A percentile compares a stretch with the other conserved stretches of the same genome.
Conservation (phyloP, 2,329 filamentous ascomycete species). For the Ophiosphaerella korrae region DNA sequence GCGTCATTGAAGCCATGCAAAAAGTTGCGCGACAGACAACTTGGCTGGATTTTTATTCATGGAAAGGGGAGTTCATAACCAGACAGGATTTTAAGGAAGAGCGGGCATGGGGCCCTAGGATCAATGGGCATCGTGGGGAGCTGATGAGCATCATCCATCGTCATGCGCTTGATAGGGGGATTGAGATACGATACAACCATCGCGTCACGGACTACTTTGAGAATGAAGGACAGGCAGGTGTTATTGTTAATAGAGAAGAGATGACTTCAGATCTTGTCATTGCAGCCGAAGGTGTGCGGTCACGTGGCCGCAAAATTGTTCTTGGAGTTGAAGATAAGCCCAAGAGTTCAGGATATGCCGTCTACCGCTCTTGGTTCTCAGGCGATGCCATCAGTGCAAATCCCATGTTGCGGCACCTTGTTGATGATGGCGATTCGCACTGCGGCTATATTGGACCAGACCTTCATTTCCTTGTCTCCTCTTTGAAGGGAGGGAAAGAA, state of each 20-base stretch:
- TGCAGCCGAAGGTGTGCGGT: slow-evolving; percentile 60
- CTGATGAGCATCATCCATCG: slow-evolving; percentile 63
- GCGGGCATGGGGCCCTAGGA: slow-evolving; percentile 54
- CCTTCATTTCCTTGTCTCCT: slow-evolving; percentile 44
- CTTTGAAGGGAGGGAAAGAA: slow-evolving; percentile 41
- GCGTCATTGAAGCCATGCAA: slow-evolving; percentile 55
- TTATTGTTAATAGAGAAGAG: slow-evolving; percentile 55
- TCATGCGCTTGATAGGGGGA: slow-evolving; percentile 58
- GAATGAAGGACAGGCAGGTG: slow-evolving; percentile 57
- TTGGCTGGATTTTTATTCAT: slow-evolving; percentile 66
- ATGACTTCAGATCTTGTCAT: slow-evolving; percentile 56
- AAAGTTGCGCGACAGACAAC: slow-evolving; percentile 58
- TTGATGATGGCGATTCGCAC: slow-evolving; percentile 38
- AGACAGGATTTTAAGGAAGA: slow-evolving; percentile 55
- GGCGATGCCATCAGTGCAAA: slow-evolving; percentile 34
- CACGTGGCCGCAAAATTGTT: slow-evolving; percentile 58
- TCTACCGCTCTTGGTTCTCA: slow-evolving; percentile 54
- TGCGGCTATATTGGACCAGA: slow-evolving; percentile 42
- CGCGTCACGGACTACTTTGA: slow-evolving; percentile 62
- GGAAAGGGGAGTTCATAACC: slow-evolving; percentile 65
- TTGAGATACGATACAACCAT: slow-evolving; percentile 60
- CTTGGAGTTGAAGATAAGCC: slow-evolving; percentile 59
- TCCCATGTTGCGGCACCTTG: slow-evolving; percentile 35
- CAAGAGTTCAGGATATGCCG: slow-evolving; percentile 60
- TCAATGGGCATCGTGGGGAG: slow-evolving; percentile 66